Evolutionary conservation across 2,329 filamentous ascomycete genomes (phyloP).

Genomic region (Sporothrix mexicana): DNA sequence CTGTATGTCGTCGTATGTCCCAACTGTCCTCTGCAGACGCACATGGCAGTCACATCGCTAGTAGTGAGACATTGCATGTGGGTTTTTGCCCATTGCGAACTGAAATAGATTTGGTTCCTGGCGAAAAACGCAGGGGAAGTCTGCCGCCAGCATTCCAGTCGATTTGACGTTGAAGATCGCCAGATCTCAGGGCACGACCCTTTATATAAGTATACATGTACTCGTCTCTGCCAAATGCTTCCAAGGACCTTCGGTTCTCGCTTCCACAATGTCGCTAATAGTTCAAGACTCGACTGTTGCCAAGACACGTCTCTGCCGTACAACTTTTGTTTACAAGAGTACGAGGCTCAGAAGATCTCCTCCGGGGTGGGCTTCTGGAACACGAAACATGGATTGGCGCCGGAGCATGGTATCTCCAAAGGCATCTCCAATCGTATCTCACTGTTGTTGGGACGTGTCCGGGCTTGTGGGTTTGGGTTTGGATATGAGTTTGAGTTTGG

Average conservation of each 20-base stretch:
- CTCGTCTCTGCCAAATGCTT: neutral
- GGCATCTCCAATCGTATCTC: slow-evolving; percentile 1
- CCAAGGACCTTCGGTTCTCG: neutral
- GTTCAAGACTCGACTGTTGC: neutral
- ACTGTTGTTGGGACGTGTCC: neutral
- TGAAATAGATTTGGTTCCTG: neutral
- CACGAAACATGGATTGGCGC: neutral
- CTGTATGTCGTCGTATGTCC: neutral
- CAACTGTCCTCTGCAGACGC: neutral
- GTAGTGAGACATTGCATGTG: slow-evolving; percentile 28
- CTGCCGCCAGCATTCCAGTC: slow-evolving; percentile 6
- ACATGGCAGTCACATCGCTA: slow-evolving; percentile 19
- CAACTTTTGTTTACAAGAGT: neutral
- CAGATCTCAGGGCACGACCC: neutral
- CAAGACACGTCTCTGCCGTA: neutral
- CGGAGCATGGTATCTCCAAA: slow-evolving; percentile 5
- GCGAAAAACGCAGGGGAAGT: neutral
- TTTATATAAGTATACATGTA: neutral
- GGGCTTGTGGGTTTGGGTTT: neutral
- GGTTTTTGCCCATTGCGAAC: neutral
- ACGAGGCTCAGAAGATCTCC: too few species aligned
- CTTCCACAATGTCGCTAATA: neutral
- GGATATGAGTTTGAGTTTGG: neutral
- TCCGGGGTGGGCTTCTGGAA: neutral
- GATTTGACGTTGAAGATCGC: neutral